Percentiles rank a stretch among this genome's conserved stretches.
Conservation (phyloP, 371 early-diverging fungal genomes). For the Mortierella sp. region DNA sequence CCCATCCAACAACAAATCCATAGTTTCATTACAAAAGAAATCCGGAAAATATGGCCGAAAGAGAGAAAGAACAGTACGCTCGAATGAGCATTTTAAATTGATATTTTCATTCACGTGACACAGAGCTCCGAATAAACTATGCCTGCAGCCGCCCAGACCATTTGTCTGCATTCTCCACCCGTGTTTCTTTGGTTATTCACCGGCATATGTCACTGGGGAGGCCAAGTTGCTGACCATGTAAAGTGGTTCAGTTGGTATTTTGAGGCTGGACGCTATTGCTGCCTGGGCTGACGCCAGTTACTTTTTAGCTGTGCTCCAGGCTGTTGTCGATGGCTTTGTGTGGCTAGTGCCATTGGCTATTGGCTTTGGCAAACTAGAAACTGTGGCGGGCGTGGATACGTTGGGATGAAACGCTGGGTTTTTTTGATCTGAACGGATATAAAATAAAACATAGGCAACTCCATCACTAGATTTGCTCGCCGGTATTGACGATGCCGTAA, state of each 20-base stretch:
- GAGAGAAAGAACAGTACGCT: conserved; percentile 10
- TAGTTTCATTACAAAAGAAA: conserved; percentile 14
- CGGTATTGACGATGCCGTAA: conserved; percentile 40
- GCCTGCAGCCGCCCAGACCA: neutral
- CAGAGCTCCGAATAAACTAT: neutral
- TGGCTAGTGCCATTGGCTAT: conserved; percentile 23
- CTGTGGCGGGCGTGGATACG: conserved; percentile 7
- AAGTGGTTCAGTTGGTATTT: neutral
- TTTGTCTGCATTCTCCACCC: neutral
- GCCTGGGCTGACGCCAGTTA: neutral
- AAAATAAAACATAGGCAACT: conserved; percentile 72
- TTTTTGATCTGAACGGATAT: conserved; percentile 59
- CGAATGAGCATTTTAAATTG: neutral
- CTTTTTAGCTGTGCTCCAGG: conserved; percentile 43
- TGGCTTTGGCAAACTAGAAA: conserved; percentile 15
- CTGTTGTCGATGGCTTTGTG: conserved; percentile 18
- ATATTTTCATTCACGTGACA: neutral
- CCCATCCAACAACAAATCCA: conserved; percentile 10
- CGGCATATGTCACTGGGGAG: neutral
- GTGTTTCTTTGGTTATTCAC: neutral
- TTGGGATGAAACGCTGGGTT: conserved; percentile 7
- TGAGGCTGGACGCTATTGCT: neutral
- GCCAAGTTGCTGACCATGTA: neutral
- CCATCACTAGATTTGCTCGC: conserved; percentile 60
- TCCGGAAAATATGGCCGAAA: conserved; percentile 29